These are phyloP conservation scores for Pythium monospermum DNA, from an alignment of 352 stramenopile genomes.

Conservation along the genomic window DNA sequence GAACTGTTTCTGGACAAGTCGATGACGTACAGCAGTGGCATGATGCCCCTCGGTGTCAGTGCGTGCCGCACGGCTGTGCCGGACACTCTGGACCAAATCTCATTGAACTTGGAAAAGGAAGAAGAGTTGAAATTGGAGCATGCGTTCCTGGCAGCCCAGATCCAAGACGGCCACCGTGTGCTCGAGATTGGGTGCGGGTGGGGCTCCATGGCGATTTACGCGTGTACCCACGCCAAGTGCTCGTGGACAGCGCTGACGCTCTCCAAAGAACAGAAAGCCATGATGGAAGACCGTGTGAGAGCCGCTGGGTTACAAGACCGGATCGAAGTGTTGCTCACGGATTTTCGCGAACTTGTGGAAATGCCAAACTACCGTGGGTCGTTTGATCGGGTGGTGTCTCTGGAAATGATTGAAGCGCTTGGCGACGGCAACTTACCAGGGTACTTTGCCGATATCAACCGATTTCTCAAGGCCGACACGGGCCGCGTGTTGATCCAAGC, in stretches of 20 bases:
- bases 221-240: conserved; percentile 10
- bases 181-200: conserved; percentile 28
- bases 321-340: conserved; percentile 22
- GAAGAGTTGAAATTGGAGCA: conserved; percentile 27
- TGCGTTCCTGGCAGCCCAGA: conserved; percentile 19
- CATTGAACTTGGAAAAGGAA: conserved; percentile 15
- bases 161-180: conserved; percentile 23
- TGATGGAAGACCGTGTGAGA: conserved; percentile 19
- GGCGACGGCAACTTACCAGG: conserved; percentile 20
- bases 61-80: background rate
- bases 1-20: conserved; percentile 26
- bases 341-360: conserved; percentile 25
- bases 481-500: conserved; percentile 26
- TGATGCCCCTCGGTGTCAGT: conserved; percentile 12
- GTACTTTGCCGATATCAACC: conserved; percentile 27
- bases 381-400: conserved; percentile 23
- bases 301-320: conserved; percentile 22
- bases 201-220: conserved; percentile 26
- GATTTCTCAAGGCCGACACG: conserved; percentile 23
- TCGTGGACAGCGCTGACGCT: conserved; percentile 21
- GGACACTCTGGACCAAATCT: conserved; percentile 19
- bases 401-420: conserved; percentile 32
- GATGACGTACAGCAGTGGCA: conserved; percentile 32
- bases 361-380: conserved; percentile 7
- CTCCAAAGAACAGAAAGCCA: conserved; percentile 18